phyloP scores from a whole-genome alignment of 2,329 filamentous ascomycete species.

The Zymoseptoria brevis region DNA sequence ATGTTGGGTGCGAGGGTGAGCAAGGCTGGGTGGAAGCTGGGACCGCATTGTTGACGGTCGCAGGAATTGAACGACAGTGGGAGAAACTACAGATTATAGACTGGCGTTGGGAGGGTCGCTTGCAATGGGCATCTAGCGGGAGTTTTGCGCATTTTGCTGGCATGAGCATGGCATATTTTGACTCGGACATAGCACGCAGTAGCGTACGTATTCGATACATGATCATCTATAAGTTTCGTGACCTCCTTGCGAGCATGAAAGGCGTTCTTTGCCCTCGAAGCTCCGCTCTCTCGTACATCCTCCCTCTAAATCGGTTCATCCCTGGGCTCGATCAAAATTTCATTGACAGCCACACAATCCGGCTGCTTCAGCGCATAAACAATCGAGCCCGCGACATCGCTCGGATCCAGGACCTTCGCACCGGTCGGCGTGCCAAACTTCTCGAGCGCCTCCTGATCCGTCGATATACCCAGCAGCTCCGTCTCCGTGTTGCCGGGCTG shows the following conservation, averaged over 20 bases:
- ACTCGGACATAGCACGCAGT: not conserved
- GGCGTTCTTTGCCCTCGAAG: not conserved
- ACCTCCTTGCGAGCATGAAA: not conserved
- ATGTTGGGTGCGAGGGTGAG: constrained; percentile 19
- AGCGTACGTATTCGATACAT: not conserved
- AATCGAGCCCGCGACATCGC: constrained; percentile 65
- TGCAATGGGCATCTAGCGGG: not conserved
- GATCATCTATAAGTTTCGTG: too few relatives aligned
- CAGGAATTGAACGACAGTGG: not conserved
- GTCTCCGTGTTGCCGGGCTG: constrained; percentile 73
- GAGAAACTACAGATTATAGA: not conserved
- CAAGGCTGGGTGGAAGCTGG: constrained; percentile 19
- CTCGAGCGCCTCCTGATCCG: constrained; percentile 67
- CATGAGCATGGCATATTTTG: not conserved
- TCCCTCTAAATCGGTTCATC: constrained; percentile 59
- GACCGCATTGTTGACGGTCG: not conserved
- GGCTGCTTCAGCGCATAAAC: constrained; percentile 69
- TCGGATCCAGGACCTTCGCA: constrained; percentile 64
- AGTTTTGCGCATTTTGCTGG: not conserved
- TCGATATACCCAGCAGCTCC: constrained; percentile 65
- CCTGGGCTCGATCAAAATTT: constrained; percentile 68
- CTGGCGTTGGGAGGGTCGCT: not conserved
- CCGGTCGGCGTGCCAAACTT: constrained; percentile 70
- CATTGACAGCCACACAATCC: constrained; percentile 68
- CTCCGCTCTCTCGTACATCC: not conserved